A percentile compares a stretch with the other conserved stretches of the same genome.
phyloP scores from a whole-genome alignment of 2,329 filamentous ascomycete genomes.

The Malbranchea zuffiana region DNA sequence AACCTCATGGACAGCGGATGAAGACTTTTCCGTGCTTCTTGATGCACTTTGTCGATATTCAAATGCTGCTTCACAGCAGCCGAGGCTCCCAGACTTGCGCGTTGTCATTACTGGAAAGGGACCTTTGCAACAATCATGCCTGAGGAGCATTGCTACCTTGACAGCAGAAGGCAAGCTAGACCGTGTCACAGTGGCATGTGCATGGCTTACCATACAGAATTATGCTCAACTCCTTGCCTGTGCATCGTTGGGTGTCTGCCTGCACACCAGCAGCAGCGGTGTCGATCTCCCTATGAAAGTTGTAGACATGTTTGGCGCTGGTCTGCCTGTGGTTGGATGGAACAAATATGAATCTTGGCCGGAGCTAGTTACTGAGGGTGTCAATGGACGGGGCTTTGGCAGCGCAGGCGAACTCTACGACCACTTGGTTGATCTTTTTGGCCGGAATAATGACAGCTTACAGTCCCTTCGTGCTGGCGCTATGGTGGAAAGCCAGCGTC shows the following conservation, averaged over 20 bases:
- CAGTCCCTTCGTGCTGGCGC: constrained; percentile 57
- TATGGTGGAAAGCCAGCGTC: constrained; percentile 56
- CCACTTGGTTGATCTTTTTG: constrained; percentile 56
- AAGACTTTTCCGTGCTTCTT: constrained; percentile 83
- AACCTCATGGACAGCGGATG: constrained; percentile 94
- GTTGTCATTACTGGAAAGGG: constrained; percentile 94
- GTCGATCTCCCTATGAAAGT: constrained; percentile 99
- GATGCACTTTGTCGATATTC: constrained; percentile 71
- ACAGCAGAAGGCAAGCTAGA: constrained; percentile 52
- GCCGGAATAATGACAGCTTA: constrained; percentile 44
- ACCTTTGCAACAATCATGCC: constrained; percentile 67
- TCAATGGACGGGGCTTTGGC: constrained; percentile 78
- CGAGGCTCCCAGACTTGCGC: constrained; percentile 54
- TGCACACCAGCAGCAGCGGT: constrained; percentile 88
- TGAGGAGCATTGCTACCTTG: constrained; percentile 53
- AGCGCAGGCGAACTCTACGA: constrained; percentile 54
- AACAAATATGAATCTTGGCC: constrained; percentile 74
- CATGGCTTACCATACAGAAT: constrained; percentile 73
- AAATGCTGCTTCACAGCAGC: constrained; percentile 33
- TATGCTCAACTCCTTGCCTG: constrained; percentile 76
- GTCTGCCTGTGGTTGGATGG: constrained; percentile 82
- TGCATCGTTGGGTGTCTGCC: constrained; percentile 78
- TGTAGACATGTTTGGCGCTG: constrained; percentile 96
- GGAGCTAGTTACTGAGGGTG: constrained; percentile 78
- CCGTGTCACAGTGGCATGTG: constrained; percentile 62